Evolutionary conservation across 805 yeast species (phyloP).

Genomic region (Yarrowia osloensis): DNA sequence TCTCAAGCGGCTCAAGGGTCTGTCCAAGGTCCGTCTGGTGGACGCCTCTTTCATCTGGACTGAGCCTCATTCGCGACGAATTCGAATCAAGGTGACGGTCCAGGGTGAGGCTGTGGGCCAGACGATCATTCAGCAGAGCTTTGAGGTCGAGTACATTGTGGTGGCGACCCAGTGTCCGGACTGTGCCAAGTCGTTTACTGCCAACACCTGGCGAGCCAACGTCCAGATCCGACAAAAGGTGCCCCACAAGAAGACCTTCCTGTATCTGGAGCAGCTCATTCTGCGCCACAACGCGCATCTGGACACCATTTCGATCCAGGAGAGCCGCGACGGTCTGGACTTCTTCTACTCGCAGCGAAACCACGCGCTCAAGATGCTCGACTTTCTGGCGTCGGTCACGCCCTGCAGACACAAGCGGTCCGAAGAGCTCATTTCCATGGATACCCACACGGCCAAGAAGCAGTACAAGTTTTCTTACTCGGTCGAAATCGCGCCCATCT

Average conservation of each 20-base stretch:
- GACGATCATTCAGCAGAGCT: conserved; percentile 87
- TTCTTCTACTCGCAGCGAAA: conserved; percentile 83
- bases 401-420: conserved; percentile 81
- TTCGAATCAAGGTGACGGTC: conserved; percentile 81
- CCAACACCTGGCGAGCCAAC: conserved; percentile 95
- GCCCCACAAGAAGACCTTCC: conserved; percentile 88
- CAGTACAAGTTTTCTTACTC: conserved; percentile 86
- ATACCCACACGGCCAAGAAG: conserved; percentile 86
- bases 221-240: conserved; percentile 96
- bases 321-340: conserved; percentile 87
- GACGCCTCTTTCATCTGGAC: conserved; percentile 97
- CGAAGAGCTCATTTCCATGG: conserved; percentile 84
- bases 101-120: conserved; percentile 84
- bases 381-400: conserved; percentile 76
- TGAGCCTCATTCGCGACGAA: conserved; percentile 95
- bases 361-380: conserved; percentile 91
- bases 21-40: conserved; percentile 79
- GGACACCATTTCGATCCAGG: conserved; percentile 87
- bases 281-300: conserved; percentile 88
- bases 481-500: conserved; percentile 88
- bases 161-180: conserved; percentile 96
- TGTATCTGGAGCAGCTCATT: conserved; percentile 88
- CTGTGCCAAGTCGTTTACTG: conserved; percentile 92
- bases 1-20: conserved; percentile 82
- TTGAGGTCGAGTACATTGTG: conserved; percentile 91